These are phyloP conservation scores for Ophiorrhiza pumila DNA, from an alignment of 257 asterid genomes.

Conservation along the genomic window DNA sequence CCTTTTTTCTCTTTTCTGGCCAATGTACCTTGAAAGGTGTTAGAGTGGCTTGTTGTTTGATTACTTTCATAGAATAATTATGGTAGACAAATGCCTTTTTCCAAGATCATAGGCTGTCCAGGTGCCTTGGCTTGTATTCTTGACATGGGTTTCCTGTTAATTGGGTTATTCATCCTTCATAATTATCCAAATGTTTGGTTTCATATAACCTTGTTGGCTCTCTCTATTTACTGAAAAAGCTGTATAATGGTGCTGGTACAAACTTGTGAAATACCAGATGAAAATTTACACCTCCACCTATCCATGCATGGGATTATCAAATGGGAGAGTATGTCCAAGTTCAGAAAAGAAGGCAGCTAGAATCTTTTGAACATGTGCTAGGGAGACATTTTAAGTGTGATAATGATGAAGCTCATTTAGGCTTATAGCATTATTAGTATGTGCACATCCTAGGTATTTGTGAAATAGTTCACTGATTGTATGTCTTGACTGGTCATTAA, in stretches of 20 bases:
- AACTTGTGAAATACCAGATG: neutral
- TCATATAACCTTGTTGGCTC: neutral
- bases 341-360: conserved; percentile 8
- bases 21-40: conserved; percentile 1
- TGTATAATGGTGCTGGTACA: neutral
- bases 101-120: conserved; percentile 11
- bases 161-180: neutral
- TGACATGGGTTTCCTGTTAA: conserved; percentile 5
- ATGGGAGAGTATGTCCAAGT: neutral
- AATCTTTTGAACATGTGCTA: conserved; percentile 11
- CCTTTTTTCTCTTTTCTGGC: neutral
- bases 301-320: neutral
- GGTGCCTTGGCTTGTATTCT: conserved; percentile 10
- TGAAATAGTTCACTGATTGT: conserved; percentile 5
- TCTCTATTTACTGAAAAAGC: neutral
- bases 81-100: neutral
- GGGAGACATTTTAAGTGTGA: conserved; percentile 13
- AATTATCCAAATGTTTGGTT: neutral
- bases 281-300: neutral
- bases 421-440: conserved; percentile 1
- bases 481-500: conserved; percentile 23
- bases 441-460: conserved; percentile 4
- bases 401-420: conserved; percentile 19
- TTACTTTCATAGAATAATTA: conserved; percentile 17
- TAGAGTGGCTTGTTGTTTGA: conserved; percentile 14